Evolutionary conservation across 2,329 filamentous ascomycete genomes (phyloP).

Genomic region (Colletotrichum incanum): DNA sequence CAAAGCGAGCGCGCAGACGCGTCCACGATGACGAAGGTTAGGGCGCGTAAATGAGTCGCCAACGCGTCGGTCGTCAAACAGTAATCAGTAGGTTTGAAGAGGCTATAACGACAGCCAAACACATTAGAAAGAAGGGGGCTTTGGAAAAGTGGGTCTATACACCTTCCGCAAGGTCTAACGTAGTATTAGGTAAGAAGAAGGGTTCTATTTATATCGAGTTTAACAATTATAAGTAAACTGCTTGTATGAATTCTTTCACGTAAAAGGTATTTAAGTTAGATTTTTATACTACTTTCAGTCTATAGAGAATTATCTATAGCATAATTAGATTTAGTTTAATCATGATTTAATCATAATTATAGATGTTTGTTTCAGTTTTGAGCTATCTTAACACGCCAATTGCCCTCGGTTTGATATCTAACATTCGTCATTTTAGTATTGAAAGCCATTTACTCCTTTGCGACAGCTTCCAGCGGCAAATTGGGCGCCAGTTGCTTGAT

Average conservation of each 20-base stretch:
- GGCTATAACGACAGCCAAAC: slow-evolving; percentile 1
- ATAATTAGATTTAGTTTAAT: too few species aligned
- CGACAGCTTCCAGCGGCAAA: neutral
- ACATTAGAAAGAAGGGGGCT: neutral
- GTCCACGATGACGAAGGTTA: neutral
- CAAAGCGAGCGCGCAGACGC: neutral
- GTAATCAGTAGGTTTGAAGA: neutral
- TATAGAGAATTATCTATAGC: too few species aligned
- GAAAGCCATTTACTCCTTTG: neutral
- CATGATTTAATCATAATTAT: neutral
- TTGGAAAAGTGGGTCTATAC: neutral
- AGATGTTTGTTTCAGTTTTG: neutral
- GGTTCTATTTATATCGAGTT: neutral
- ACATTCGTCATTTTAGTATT: neutral
- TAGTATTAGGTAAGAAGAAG: neutral
- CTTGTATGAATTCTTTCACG: neutral
- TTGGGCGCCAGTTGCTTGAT: neutral
- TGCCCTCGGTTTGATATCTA: neutral
- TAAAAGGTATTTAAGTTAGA: too few species aligned
- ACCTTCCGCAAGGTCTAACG: neutral
- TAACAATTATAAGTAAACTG: neutral
- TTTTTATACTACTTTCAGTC: too few species aligned
- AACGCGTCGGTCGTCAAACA: neutral
- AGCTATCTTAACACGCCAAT: neutral
- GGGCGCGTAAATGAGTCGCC: slow-evolving; percentile 1